phyloP scores from a whole-genome alignment of 163 green algal species.

The Volvox carteri region DNA sequence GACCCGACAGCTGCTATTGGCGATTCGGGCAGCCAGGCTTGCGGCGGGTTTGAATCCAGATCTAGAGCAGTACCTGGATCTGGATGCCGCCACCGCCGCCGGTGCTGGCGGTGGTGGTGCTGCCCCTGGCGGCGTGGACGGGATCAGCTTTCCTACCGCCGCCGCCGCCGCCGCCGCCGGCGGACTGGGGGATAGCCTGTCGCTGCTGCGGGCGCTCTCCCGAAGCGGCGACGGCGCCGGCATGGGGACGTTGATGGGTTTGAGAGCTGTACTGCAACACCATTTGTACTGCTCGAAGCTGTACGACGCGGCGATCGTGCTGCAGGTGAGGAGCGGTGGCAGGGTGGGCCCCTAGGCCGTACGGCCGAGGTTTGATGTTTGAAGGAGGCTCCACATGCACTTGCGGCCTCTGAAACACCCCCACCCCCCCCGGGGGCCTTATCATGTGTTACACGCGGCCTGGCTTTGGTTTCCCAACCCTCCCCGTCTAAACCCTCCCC shows the following conservation, averaged over 20 bases:
- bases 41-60: not conserved
- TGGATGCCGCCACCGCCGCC: not conserved
- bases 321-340: conserved; percentile 12
- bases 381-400: too few species aligned
- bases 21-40: not conserved
- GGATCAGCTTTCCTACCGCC: too few species aligned
- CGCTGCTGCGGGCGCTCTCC: conserved; percentile 8
- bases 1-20: not conserved
- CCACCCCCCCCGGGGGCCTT: too few species aligned
- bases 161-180: not conserved
- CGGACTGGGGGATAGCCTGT: conserved; percentile 30
- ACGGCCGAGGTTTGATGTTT: too few species aligned
- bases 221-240: conserved; percentile 2
- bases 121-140: too few species aligned
- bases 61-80: not conserved
- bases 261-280: conserved; percentile 59
- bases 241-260: not conserved
- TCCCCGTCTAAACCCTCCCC: too few species aligned
- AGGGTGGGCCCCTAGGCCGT: not conserved
- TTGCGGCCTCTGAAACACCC: too few species aligned
- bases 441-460: too few species aligned
- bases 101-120: not conserved
- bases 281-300: conserved; percentile 63
- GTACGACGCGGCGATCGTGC: conserved; percentile 64
- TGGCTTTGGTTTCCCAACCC: too few species aligned